Evolutionary conservation across 345 rosid genomes (phyloP).

Genomic region (Syzygium aqueum): DNA sequence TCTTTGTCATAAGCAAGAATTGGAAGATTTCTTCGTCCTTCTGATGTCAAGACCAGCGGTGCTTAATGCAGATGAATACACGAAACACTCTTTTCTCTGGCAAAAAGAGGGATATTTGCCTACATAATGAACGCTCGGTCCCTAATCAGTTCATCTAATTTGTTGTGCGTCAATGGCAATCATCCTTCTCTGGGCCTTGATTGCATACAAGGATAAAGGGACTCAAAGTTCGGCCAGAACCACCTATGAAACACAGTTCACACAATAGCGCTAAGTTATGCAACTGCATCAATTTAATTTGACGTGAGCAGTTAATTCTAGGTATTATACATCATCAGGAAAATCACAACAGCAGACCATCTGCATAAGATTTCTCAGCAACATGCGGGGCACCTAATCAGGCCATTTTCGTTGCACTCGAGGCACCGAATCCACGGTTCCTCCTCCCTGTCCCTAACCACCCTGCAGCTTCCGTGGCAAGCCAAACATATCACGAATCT

Average conservation of each 20-base stretch:
- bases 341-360: neutral
- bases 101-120: neutral
- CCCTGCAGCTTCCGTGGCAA: conserved; percentile 70
- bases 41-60: neutral
- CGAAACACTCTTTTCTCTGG: neutral
- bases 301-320: neutral
- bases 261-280: neutral
- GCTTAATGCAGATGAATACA: neutral
- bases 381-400: conserved; percentile 60
- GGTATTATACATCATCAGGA: neutral
- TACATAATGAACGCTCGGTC: neutral
- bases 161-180: neutral
- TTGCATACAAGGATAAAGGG: neutral
- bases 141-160: neutral
- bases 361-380: conserved; percentile 4
- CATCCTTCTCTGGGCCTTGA: neutral
- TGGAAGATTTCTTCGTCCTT: neutral
- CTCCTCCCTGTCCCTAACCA: conserved; percentile 8
- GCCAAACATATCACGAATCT: conserved; percentile 56
- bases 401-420: conserved; percentile 81
- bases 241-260: neutral
- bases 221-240: neutral
- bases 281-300: neutral
- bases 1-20: neutral
- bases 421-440: conserved; percentile 35